These are phyloP conservation scores for Wickerhamiella brachini DNA, from an alignment of 805 yeast genomes.

Conservation along the genomic window DNA sequence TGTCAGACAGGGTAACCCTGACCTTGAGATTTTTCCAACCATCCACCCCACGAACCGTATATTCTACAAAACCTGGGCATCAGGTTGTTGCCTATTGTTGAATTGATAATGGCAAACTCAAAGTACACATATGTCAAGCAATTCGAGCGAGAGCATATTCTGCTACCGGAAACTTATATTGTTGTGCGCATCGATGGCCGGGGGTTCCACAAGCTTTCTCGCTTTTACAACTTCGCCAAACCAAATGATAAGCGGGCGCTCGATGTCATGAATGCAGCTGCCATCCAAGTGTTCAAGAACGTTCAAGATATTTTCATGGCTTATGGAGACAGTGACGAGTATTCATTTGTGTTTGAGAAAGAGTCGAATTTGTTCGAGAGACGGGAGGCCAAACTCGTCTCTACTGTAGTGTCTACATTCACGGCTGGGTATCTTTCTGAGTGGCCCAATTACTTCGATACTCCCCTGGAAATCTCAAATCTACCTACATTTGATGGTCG, in stretches of 20 bases:
- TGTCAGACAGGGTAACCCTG: not conserved
- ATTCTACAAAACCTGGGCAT: no score
- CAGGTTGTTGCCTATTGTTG: no score
- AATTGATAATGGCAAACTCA: slow-evolving; percentile 60
- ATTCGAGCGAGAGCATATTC: slow-evolving; percentile 59
- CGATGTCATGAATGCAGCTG: slow-evolving; percentile 69
- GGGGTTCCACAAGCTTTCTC: slow-evolving; percentile 74
- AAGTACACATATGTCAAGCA: slow-evolving; percentile 73
- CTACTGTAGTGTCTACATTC: slow-evolving; percentile 71
- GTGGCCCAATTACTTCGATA: slow-evolving; percentile 52
- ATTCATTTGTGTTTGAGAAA: slow-evolving; percentile 59
- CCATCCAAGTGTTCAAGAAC: slow-evolving; percentile 44
- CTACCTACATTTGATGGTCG: slow-evolving; percentile 87
- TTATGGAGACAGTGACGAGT: slow-evolving; percentile 94
- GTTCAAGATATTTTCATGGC: slow-evolving; percentile 68
- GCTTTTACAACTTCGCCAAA: slow-evolving; percentile 57
- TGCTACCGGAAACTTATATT: slow-evolving; percentile 70
- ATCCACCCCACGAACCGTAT: no score
- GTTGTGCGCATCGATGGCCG: slow-evolving; percentile 85
- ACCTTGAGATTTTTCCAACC: not conserved
- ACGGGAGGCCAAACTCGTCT: slow-evolving; percentile 64
- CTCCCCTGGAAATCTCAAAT: slow-evolving; percentile 34
- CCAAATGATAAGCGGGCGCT: slow-evolving; percentile 80
- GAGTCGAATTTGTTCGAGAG: slow-evolving; percentile 64
- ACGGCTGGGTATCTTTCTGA: slow-evolving; percentile 58